Evolutionary conservation across 2,329 filamentous ascomycete genomes (phyloP).

Genomic region (Chrysoporthe austroafricana): DNA sequence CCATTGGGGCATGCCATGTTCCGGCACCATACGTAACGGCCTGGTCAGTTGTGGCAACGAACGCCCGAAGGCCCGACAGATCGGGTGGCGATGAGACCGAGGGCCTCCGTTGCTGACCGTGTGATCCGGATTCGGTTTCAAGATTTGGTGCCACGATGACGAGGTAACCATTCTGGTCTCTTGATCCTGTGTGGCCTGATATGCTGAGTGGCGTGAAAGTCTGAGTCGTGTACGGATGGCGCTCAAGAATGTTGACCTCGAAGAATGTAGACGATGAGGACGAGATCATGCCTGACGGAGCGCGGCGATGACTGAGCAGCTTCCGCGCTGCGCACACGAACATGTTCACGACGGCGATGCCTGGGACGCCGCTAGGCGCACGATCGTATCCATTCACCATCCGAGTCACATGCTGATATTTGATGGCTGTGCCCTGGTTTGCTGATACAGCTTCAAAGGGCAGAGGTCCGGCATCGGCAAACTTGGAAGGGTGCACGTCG

Average conservation of each 20-base stretch:
- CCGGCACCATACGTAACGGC: slow-evolving; percentile 91
- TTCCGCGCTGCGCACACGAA: slow-evolving; percentile 79
- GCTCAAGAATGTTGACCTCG: slow-evolving; percentile 75
- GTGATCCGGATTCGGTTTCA: not conserved
- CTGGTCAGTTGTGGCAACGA: slow-evolving; percentile 76
- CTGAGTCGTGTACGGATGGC: slow-evolving; percentile 93
- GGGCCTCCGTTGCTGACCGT: not conserved
- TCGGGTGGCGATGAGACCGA: slow-evolving; percentile 62
- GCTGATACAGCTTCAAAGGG: slow-evolving; percentile 59
- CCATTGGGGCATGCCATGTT: slow-evolving; percentile 97
- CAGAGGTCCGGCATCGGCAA: slow-evolving; percentile 33
- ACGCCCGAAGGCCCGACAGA: slow-evolving; percentile 70
- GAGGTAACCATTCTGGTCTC: slow-evolving; percentile 63
- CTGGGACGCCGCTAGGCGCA: slow-evolving; percentile 61
- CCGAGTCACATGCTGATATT: slow-evolving; percentile 80
- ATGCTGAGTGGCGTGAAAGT: slow-evolving; percentile 81
- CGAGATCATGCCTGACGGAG: slow-evolving; percentile 9
- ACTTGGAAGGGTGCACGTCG: slow-evolving; percentile 53
- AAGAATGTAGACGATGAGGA: slow-evolving; percentile 49
- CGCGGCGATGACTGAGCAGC: slow-evolving; percentile 38
- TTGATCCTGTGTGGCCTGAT: slow-evolving; percentile 34
- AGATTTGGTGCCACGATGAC: slow-evolving; percentile 87
- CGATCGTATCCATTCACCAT: slow-evolving; percentile 72
- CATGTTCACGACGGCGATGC: slow-evolving; percentile 76
- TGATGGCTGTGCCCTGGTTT: slow-evolving; percentile 89